Conservation (phyloP, 1,139 yeast genomes). For the Kodamaea arcana region DNA sequence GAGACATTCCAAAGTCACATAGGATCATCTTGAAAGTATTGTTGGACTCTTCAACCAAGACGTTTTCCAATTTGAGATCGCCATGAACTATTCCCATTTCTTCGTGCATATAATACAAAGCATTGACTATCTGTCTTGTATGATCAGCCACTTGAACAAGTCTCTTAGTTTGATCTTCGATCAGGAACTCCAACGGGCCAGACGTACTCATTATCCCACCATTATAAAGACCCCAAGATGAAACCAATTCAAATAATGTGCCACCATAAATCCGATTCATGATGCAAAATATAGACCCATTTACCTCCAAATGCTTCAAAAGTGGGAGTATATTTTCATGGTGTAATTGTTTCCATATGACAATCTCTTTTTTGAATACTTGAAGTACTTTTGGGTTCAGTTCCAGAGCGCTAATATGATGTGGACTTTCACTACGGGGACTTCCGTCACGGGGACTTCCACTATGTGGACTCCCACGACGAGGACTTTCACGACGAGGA, state of each 20-base stretch:
- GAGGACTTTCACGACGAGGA: slow-evolving; percentile 2
- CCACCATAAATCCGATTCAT: slow-evolving; percentile 76
- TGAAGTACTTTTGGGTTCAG: slow-evolving; percentile 32
- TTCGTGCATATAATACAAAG: slow-evolving; percentile 66
- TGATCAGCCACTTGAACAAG: slow-evolving; percentile 25
- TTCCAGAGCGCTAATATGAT: slow-evolving; percentile 1
- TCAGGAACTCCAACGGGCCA: slow-evolving; percentile 31
- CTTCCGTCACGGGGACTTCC: not conserved
- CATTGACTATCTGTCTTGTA: slow-evolving; percentile 54
- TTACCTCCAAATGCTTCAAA: slow-evolving; percentile 57
- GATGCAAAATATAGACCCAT: slow-evolving; percentile 64
- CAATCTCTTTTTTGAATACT: slow-evolving; percentile 67
- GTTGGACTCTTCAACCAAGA: slow-evolving; percentile 48
- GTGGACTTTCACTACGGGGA: slow-evolving; percentile 4
- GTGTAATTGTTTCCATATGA: slow-evolving; percentile 66
- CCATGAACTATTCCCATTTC: slow-evolving; percentile 75
- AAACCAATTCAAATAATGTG: slow-evolving; percentile 73
- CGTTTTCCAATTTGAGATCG: slow-evolving; percentile 84
- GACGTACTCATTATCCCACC: slow-evolving; percentile 22
- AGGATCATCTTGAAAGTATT: slow-evolving; percentile 36
- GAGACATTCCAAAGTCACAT: slow-evolving; percentile 88
- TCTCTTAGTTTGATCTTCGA: slow-evolving; percentile 23
- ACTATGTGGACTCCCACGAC: slow-evolving; percentile 2
- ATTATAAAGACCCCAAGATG: slow-evolving; percentile 55
- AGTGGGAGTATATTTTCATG: slow-evolving; percentile 67